Evolutionary conservation across 2,329 filamentous ascomycete genomes (phyloP), one percentile per base, ranked within the genome.

Genomic region (Calcarisporium arbuscula): DNA sequence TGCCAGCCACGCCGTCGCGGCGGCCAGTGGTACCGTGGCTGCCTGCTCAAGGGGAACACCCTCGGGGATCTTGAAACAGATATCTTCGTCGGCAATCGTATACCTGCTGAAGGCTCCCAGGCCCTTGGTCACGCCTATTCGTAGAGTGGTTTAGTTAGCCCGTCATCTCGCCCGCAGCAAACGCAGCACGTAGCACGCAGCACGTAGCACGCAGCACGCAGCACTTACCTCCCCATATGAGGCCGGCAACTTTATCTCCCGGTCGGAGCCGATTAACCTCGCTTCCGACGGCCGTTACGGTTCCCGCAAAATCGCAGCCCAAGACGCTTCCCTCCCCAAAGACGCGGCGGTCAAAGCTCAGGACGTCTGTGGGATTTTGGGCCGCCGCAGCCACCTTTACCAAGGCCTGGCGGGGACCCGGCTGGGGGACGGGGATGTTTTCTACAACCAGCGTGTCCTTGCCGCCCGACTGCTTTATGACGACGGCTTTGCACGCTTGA

Each of bases 31-130:
- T 7, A 67, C 33, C 0, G 64, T 64, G 3, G 53, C 53, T 5
- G 59, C 62, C 20, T 61, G 41, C 12, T 49, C 51, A 1, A 33
- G 44, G 0, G 51, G 30, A 10, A 62, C 51, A 2, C 31, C 42
- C 2, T 35, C 19, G 1, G 64, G 61, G 1, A 67, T 37, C 8
- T 53, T 53, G 44, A 65, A 67, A 36, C 51, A 61, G 34, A 66
- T 64, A 6, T 43, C 37, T 28, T 65, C 56, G 23, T 68, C 56
- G 1, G 62, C 62, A 4, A 68, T 25, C 1, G 52, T 52, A 27
- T 66, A 64, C 37, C 64, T 46, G 29, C 54, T 54, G 38, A 60
- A 65, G 1, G 50, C 62, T 2, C 64, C 64, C 2, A 62, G 35
- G 0, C 57, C 55, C 35, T 49, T 49, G 11, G 36, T 35, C 18